Evolutionary conservation across 108 stramenopile genomes (phyloP), one percentile per base, ranked within the genome.

Genomic region (Cyclotella sp.): DNA sequence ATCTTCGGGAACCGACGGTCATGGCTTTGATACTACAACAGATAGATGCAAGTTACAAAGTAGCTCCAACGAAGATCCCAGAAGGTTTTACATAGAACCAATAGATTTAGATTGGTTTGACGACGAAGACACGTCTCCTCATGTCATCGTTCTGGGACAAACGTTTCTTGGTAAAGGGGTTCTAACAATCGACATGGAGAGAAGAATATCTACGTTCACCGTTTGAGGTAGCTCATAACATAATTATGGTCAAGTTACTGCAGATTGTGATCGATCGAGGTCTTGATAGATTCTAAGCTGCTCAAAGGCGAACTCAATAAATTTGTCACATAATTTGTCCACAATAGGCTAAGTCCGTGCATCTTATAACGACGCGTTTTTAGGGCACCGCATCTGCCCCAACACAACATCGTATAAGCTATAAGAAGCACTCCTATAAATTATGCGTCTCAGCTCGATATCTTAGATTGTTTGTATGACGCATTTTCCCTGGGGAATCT

Each of bases 71-170:
- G 75, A 46, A 21, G 72, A 80, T 28, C 78, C 78, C 11, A 54
- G 43, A 60, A 59, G 58, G 16, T 79, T 79, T 70, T 79, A 84
- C 30, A 29, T 79, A 3, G 19, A 65, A 3, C 61, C 78, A n/a
- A 84, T 84, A 42, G 73, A 70, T 18, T 71, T 84, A 46, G 83
- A 84, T 75, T 84, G 83, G 83, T 84, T 84, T 59, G 83, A 84
- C 44, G 59, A 84, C 18, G 73, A 70, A 27, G 19, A 40, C 54
- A 44, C 6, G 10, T 69, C 72, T 19, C 83, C 83, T 29, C 71
- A 79, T 67, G 67, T 79, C 12, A 76, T 84, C 46, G 67, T 84
- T 21, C 65, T 84, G 46, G 83, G 83, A 28, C 83, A 84, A 53
- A 64, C 83, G 12, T 84, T 84, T 51, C 72, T 84, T 22, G 57